A percentile compares a stretch with the other conserved stretches of the same genome.
Evolutionary conservation across 345 rosid genomes (phyloP).

Genomic region (Aquilaria malaccensis): DNA sequence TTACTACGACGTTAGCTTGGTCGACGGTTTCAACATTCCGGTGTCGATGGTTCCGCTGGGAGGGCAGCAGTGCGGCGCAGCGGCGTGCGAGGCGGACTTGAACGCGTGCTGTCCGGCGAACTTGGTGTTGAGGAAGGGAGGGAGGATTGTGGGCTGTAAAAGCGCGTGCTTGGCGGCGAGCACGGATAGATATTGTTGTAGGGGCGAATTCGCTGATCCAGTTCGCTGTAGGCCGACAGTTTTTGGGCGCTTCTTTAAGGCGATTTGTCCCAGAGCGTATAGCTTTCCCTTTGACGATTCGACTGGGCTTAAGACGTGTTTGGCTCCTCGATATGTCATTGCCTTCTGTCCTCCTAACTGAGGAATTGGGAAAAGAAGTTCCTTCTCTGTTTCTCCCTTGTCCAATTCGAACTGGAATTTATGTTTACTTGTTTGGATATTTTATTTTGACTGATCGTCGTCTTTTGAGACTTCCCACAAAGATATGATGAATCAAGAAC

Average conservation of each 20-base stretch:
- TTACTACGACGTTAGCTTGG: slow-evolving; percentile 48
- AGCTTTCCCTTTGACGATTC: slow-evolving; percentile 44
- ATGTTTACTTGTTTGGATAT: too few relatives aligned
- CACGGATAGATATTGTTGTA: slow-evolving; percentile 38
- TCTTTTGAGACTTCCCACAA: too few relatives aligned
- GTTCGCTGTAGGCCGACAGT: slow-evolving; percentile 31
- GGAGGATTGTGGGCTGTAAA: slow-evolving; percentile 42
- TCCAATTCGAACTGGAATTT: too few relatives aligned
- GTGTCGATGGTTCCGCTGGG: slow-evolving; percentile 38
- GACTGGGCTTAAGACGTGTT: slow-evolving; percentile 37
- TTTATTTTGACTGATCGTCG: not conserved
- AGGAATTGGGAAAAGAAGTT: not conserved
- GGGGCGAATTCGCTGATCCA: slow-evolving; percentile 32
- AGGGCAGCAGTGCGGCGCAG: slow-evolving; percentile 27
- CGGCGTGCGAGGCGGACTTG: slow-evolving; percentile 40
- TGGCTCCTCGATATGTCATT: slow-evolving; percentile 36
- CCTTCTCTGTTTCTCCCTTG: too few relatives aligned
- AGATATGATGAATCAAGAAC: too few relatives aligned
- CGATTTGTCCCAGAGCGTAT: slow-evolving; percentile 41
- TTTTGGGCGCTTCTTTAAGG: slow-evolving; percentile 38
- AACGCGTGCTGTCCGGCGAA: slow-evolving; percentile 36
- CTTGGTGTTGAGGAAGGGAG: slow-evolving; percentile 24
- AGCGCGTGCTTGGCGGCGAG: slow-evolving; percentile 48
- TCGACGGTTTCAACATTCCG: slow-evolving; percentile 45
- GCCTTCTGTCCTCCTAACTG: slow-evolving; percentile 44